Evolutionary conservation across 495 filamentous ascomycete species (phyloP), one percentile per base, ranked within the genome.

Genomic region (Aspergillus asperescens): DNA sequence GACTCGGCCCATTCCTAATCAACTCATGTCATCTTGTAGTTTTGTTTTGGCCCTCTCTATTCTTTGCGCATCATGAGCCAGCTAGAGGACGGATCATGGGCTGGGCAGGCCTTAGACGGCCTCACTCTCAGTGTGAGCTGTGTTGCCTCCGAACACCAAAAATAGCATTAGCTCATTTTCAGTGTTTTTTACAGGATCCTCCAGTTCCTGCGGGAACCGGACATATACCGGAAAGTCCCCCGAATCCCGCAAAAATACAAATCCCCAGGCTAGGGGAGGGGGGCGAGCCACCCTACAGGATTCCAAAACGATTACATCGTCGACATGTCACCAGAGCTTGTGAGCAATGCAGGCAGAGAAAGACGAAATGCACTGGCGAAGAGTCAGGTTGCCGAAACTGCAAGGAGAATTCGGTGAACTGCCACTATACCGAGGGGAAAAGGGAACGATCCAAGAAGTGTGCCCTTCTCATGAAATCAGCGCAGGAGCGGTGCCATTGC

Each of bases 331-430:
- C 66, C 48, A 71, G 72, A 50, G 73, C 74, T 23, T 78, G 76
- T 56, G 73, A 78, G 50, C 67, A 67, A 8, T 78, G 76, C 52
- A 64, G 73, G 31, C 67, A 71, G 45, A 70, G 73, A 38, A 84
- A 84, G 60, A 78, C 78, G 37, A 84, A 81, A 59, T 83, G 80
- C 57, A 76, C 76, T 28, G 81, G 80, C 18, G 77, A 73, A 15
- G 71, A 72, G 52, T 78, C 77, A 40, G 70, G 64, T 4, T 85
- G 81, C 48, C 67, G 73, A 29, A 79, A 82, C 50, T 85, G 81
- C 52, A 59, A 67, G 35, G 74, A 78, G 38, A 74, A 73, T 25
- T 70, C 70, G 15, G 64, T 76, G 16, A 62, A 64, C 10, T 85
- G 81, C 55, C 69, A 63, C 44, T 84, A 83, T 61, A 76, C 70